Conservation (phyloP, 2,329 filamentous ascomycete species). For the Fusarium sublunatum region DNA sequence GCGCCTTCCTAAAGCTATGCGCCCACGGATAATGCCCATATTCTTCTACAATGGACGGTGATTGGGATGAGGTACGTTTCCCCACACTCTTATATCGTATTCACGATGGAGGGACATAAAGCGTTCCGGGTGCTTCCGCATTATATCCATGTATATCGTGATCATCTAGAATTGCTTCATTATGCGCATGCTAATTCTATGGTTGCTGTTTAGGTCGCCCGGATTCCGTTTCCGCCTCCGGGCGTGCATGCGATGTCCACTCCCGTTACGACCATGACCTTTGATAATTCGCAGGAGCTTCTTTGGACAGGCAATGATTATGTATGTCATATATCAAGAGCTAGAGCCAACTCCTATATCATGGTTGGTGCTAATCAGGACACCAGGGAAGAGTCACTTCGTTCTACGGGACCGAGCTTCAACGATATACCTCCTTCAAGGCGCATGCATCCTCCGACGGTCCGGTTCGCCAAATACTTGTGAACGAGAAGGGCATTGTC, state of each 20-base stretch:
- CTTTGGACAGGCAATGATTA: slow-evolving; percentile 94
- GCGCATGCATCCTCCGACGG: slow-evolving; percentile 80
- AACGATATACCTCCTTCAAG: slow-evolving; percentile 90
- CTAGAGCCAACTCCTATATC: not conserved
- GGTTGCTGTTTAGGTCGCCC: slow-evolving; percentile 71
- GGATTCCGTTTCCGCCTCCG: slow-evolving; percentile 83
- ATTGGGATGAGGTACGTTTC: slow-evolving; percentile 73
- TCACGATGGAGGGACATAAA: not conserved
- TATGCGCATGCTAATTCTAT: slow-evolving; percentile 21
- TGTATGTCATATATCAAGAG: slow-evolving; percentile 62
- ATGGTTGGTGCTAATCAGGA: slow-evolving; percentile 39
- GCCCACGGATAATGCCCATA: slow-evolving; percentile 52
- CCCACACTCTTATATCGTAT: slow-evolving; percentile 8
- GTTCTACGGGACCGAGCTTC: slow-evolving; percentile 86
- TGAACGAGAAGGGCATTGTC: slow-evolving; percentile 91
- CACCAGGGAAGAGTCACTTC: slow-evolving; percentile 85
- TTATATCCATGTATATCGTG: not conserved
- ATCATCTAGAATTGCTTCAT: not conserved
- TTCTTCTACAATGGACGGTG: slow-evolving; percentile 68
- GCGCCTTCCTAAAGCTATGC: slow-evolving; percentile 47
- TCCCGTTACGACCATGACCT: slow-evolving; percentile 82
- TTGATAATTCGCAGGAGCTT: slow-evolving; percentile 89
- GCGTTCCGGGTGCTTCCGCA: not conserved
- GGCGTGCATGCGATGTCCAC: slow-evolving; percentile 76
- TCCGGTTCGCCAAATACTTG: slow-evolving; percentile 85